These are phyloP conservation scores for Lactifluus subvellereus DNA, from an alignment of 768 basidiomycete species.

Conservation along the genomic window DNA sequence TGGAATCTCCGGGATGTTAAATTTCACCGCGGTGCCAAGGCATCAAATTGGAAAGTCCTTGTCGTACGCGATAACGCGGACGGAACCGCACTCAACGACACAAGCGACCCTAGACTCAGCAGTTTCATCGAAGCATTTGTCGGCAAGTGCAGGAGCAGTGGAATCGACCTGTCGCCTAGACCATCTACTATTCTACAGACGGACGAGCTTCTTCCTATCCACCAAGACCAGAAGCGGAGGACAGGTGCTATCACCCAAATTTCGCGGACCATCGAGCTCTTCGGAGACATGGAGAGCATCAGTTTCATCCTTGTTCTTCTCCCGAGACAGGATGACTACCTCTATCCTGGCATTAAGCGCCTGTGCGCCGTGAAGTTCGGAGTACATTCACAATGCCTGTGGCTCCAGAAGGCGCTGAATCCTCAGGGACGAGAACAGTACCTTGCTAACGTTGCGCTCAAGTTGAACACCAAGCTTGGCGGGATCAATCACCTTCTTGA, in stretches of 20 bases:
- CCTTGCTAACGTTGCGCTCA: no score
- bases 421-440: slow-evolving; percentile 44
- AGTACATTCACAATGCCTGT: slow-evolving; percentile 70
- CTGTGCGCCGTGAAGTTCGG: slow-evolving; percentile 44
- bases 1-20: slow-evolving; percentile 66
- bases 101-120: no score
- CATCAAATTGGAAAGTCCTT: slow-evolving; percentile 61
- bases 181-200: no score
- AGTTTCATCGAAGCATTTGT: slow-evolving; percentile 38
- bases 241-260: slow-evolving; percentile 33
- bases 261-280: no score
- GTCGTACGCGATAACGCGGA: slow-evolving; percentile 49
- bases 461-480: no score
- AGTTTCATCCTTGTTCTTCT: slow-evolving; percentile 35
- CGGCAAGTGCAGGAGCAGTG: slow-evolving; percentile 50
- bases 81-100: neutral
- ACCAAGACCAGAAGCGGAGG: slow-evolving; percentile 36
- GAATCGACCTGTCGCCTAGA: no score
- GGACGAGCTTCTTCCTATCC: slow-evolving; percentile 30
- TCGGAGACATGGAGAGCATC: slow-evolving; percentile 34
- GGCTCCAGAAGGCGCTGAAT: slow-evolving; percentile 51
- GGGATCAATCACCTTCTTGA: slow-evolving; percentile 65
- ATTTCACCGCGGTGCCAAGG: slow-evolving; percentile 50
- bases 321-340: no score
- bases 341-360: no score